Percentiles rank a stretch among this genome's conserved stretches.
Evolutionary conservation across 345 rosid species (phyloP).

Genomic region (Heritiera fomes): DNA sequence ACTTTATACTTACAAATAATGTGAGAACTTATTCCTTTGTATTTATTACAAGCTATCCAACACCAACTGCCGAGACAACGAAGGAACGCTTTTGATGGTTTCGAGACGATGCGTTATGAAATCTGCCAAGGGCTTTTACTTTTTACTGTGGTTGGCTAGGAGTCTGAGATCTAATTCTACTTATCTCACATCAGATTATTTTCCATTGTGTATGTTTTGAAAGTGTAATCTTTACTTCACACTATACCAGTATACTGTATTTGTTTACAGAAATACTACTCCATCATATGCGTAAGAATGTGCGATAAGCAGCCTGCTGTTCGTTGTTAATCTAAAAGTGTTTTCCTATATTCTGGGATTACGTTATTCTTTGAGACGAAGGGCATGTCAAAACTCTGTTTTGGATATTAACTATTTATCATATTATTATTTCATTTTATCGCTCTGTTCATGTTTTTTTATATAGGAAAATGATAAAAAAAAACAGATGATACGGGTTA

Average conservation of each 20-base stretch:
- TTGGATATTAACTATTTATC: too few relatives aligned
- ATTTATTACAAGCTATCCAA: neutral
- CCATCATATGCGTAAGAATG: neutral
- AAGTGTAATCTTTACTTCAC: neutral
- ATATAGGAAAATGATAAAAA: too few relatives aligned
- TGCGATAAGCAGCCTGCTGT: neutral
- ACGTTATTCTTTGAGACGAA: neutral
- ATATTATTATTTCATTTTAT: too few relatives aligned
- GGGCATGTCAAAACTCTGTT: too few relatives aligned
- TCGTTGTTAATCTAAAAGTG: neutral
- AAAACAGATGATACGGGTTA: too few relatives aligned
- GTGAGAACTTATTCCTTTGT: too few relatives aligned
- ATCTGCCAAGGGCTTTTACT: neutral
- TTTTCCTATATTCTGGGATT: neutral
- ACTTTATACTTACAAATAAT: too few relatives aligned
- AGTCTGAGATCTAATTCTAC: neutral
- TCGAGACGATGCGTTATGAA: neutral
- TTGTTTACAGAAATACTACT: too few relatives aligned
- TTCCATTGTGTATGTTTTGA: neutral
- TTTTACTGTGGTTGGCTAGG: neutral
- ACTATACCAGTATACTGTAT: too few relatives aligned
- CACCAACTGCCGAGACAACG: neutral
- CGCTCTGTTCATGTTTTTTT: too few relatives aligned
- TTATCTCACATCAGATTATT: neutral
- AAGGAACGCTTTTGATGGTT: neutral